Evolutionary conservation across 106 monocot genomes (phyloP).

Genomic region (Apostasia shenzhenica): DNA sequence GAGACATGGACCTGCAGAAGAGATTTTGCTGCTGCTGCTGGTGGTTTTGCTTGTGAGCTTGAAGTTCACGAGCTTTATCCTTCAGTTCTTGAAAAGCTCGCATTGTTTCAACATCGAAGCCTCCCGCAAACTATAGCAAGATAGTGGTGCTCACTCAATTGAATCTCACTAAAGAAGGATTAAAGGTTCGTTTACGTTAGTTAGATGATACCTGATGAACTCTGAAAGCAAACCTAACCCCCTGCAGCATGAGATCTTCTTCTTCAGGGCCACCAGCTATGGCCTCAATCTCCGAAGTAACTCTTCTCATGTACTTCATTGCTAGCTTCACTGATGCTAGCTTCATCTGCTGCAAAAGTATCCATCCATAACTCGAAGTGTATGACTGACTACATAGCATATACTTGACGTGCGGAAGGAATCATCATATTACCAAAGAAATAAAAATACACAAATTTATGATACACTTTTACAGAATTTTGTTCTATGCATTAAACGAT

Average conservation of each 20-base stretch:
- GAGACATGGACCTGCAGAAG: conserved; percentile 23
- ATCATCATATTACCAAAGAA: too few relatives aligned
- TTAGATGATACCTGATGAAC: conserved; percentile 74
- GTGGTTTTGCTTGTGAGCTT: conserved; percentile 27
- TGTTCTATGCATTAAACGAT: too few relatives aligned
- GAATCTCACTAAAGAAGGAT: too few relatives aligned
- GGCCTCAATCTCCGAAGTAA: conserved; percentile 67
- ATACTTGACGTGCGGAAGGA: too few relatives aligned
- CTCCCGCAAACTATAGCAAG: conserved; percentile 74
- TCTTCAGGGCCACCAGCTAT: conserved; percentile 57
- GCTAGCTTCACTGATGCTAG: conserved; percentile 86
- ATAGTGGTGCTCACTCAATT: not conserved
- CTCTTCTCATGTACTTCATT: conserved; percentile 88
- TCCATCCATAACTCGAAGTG: not conserved
- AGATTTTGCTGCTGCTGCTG: conserved; percentile 29
- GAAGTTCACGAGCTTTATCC: conserved; percentile 60
- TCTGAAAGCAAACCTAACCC: conserved; percentile 90
- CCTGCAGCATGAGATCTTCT: conserved; percentile 95
- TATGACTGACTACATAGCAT: too few relatives aligned
- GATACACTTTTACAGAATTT: too few relatives aligned
- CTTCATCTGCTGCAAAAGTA: conserved; percentile 77
- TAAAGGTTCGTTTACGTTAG: not conserved
- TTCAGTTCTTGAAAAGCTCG: conserved; percentile 79
- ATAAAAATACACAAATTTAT: too few relatives aligned
- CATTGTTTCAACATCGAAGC: conserved; percentile 95